phyloP scores from a whole-genome alignment of 1,284 basidiomycete genomes.

The Cystobasidiaceae sp. region DNA sequence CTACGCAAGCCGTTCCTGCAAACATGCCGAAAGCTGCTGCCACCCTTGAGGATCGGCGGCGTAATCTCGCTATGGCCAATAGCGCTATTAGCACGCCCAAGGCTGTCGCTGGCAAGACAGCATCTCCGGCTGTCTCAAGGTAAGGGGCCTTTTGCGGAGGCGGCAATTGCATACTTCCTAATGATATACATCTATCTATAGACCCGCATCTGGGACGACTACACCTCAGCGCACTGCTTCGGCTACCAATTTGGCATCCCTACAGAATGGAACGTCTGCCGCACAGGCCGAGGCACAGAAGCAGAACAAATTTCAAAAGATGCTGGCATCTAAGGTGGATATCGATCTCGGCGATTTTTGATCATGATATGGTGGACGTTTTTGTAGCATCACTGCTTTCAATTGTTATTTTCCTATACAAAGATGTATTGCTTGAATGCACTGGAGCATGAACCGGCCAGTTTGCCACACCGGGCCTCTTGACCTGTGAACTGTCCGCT shows the following conservation, averaged over 20 bases:
- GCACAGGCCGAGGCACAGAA: neutral
- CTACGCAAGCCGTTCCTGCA: no score
- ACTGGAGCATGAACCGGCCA: neutral
- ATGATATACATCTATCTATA: neutral
- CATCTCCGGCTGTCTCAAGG: slow-evolving; percentile 2
- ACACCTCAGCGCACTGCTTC: slow-evolving; percentile 20
- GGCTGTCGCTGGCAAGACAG: slow-evolving; percentile 14
- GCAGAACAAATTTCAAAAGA: slow-evolving; percentile 21
- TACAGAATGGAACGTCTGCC: neutral
- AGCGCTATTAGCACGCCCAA: slow-evolving; percentile 18
- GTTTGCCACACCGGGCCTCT: neutral
- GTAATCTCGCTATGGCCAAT: slow-evolving; percentile 16
- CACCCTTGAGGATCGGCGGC: slow-evolving; percentile 14
- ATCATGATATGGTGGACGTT: neutral
- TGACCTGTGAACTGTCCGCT: no score
- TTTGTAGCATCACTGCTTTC: no score
- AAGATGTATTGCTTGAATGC: neutral
- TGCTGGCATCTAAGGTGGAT: slow-evolving; percentile 23
- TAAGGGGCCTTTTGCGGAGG: neutral
- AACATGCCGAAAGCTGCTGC: neutral
- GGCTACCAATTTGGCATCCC: neutral
- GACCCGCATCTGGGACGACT: slow-evolving; percentile 16
- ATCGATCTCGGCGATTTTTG: slow-evolving; percentile 29
- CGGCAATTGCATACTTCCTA: neutral
- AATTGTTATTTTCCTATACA: no score